phyloP scores from a whole-genome alignment of 495 filamentous ascomycete genomes.

The Annulohypoxylon moriforme region DNA sequence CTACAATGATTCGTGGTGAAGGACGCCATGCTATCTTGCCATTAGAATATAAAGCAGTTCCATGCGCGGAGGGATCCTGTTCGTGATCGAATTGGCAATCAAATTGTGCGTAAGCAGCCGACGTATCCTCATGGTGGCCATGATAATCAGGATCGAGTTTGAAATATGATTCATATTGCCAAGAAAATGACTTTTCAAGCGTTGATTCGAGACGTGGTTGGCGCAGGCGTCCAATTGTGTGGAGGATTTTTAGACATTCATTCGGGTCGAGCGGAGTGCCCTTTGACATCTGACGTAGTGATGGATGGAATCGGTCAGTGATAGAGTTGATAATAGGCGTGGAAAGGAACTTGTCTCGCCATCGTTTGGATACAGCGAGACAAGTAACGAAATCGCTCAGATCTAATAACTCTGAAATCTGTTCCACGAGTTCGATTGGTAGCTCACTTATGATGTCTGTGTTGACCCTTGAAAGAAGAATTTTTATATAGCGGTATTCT shows the following conservation, averaged over 20 bases:
- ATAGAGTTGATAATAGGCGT: slow-evolving; percentile 31
- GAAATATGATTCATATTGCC: slow-evolving; percentile 34
- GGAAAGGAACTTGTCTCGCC: slow-evolving; percentile 47
- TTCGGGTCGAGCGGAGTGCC: slow-evolving; percentile 1
- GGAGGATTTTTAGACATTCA: slow-evolving; percentile 20
- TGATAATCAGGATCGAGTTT: slow-evolving; percentile 37
- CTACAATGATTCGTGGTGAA: slow-evolving; percentile 26
- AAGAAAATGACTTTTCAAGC: slow-evolving; percentile 24
- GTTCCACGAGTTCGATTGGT: slow-evolving; percentile 49
- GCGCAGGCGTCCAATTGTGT: slow-evolving; percentile 21
- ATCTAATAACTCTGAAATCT: slow-evolving; percentile 45
- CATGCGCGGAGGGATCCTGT: neutral
- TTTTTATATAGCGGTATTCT: slow-evolving; percentile 44
- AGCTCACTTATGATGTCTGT: slow-evolving; percentile 48
- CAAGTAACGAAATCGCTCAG: slow-evolving; percentile 34
- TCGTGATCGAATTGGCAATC: neutral
- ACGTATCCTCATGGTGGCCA: slow-evolving; percentile 7
- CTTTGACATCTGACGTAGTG: slow-evolving; percentile 7
- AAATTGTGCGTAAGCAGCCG: slow-evolving; percentile 9
- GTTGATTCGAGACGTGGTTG: neutral
- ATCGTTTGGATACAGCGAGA: slow-evolving; percentile 49
- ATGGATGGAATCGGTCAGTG: slow-evolving; percentile 38
- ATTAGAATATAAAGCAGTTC: slow-evolving; percentile 28
- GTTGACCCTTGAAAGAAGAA: slow-evolving; percentile 34
- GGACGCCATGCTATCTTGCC: slow-evolving; percentile 51